Base-by-base conservation (phyloP, 345 rosid genomes). In the Moringa oleifera region DNA sequence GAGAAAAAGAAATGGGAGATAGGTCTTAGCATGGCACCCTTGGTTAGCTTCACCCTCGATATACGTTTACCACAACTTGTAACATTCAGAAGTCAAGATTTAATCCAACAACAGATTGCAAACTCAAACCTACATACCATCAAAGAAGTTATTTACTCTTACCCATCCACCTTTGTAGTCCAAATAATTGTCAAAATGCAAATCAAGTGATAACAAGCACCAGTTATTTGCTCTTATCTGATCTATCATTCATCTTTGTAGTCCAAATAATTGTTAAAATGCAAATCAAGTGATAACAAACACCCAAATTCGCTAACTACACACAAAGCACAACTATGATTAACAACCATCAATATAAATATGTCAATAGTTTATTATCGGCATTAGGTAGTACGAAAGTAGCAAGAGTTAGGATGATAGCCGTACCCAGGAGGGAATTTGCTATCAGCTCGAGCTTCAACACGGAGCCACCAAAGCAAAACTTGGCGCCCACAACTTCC, bases 361-460 rank as follows among this genome's bases (percentile, higher is more conserved):
- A 18, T 19, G 36, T 24, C 23, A 7, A 18, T 11, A 50, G 20
- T 47, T 11, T 0, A 17, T 23, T 23, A 25, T 13, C 45, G 16
- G 18, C 24, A 58, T 59, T 6, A 36, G 10, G 16, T n/a, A 28
- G 36, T 8, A 65, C 0, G 25, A 49, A n/a, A 41, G 16, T 52
- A 53, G 20, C 0, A 51, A 41, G 22, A 61, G 57, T 15, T 28
- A 57, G 41, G 68, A 57, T 23, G 51, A 21, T 53, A 73, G 57
- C 67, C 83, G 76, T 31, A 95, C 99, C 96, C 91, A 5, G 96
- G 86, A 69, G 99, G 97, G 64, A 89, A 95, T 73, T 87, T 91
- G 90, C 99, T 95, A 71, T 95, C 98, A n/a, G 87, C 80, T 17
- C 96, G 96, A 66, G 99, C 99, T 83, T 95, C 99, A 61, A 95